These are phyloP conservation scores for Boletales sp. DNA, from an alignment of 768 basidiomycete species.

Conservation along the genomic window DNA sequence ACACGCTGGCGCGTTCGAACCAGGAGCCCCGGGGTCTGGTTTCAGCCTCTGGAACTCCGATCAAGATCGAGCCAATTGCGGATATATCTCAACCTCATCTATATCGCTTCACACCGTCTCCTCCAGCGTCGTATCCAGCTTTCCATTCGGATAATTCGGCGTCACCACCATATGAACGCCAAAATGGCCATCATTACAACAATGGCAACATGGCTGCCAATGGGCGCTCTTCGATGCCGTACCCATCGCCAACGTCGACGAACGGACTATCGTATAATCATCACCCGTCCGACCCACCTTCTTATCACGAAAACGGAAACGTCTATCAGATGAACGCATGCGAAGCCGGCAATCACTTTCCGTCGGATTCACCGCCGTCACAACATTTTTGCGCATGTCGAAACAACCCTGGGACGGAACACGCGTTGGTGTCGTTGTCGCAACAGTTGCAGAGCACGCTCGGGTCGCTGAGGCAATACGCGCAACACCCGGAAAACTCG, in stretches of 20 bases:
- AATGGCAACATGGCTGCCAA: conserved; percentile 29
- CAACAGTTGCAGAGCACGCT: conserved; percentile 62
- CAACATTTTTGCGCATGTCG: conserved; percentile 58
- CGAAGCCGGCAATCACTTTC: conserved; percentile 29
- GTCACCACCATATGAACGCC: conserved; percentile 34
- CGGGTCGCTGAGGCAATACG: conserved; percentile 55
- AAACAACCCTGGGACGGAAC: conserved; percentile 53
- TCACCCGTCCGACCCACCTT: conserved; percentile 31
- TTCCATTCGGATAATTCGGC: conserved; percentile 44
- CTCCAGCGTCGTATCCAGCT: conserved; percentile 50
- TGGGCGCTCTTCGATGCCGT: conserved; percentile 30
- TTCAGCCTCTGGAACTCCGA: conserved; percentile 52
- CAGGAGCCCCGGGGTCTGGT: conserved; percentile 39
- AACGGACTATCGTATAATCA: conserved; percentile 32
- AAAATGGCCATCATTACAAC: conserved; percentile 30
- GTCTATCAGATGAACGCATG: conserved; percentile 35
- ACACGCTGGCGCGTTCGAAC: conserved; percentile 30
- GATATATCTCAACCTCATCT: conserved; percentile 50
- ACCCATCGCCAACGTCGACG: conserved; percentile 32
- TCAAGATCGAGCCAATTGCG: conserved; percentile 61
- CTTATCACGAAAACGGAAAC: conserved; percentile 33
- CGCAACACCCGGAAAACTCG: conserved; percentile 51
- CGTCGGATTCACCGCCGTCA: conserved; percentile 30
- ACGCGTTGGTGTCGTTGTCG: conserved; percentile 57
- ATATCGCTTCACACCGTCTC: conserved; percentile 69